Percentiles rank a stretch among this genome's conserved stretches.
Evolutionary conservation across 2,329 filamentous ascomycete species (phyloP).

Genomic region (Teratosphaeria viscida): DNA sequence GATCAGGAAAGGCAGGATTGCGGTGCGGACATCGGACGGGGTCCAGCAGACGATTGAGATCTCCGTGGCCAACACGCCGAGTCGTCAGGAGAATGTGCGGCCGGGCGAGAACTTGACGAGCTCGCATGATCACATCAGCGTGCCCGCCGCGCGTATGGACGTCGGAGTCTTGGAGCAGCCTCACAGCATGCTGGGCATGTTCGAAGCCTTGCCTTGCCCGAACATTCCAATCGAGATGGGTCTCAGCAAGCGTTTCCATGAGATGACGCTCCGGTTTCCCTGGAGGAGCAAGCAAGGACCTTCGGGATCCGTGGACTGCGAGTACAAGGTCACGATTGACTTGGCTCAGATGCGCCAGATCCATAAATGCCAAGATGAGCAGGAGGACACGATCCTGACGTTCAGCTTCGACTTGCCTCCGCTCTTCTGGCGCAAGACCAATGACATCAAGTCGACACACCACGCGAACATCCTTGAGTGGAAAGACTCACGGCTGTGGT

Average conservation of each 20-base stretch:
- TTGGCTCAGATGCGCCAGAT: constrained; percentile 35
- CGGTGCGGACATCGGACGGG: background rate
- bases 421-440: constrained; percentile 14
- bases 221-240: background rate
- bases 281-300: background rate
- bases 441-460: constrained; percentile 29
- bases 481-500: constrained; percentile 49
- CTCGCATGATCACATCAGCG: background rate
- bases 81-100: background rate
- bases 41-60: background rate
- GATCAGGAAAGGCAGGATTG: background rate
- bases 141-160: background rate
- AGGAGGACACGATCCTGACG: constrained; percentile 16
- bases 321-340: constrained; percentile 35
- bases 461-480: constrained; percentile 34
- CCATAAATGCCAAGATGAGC: constrained; percentile 15
- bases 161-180: background rate
- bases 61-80: background rate
- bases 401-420: constrained; percentile 30
- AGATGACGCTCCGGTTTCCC: background rate
- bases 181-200: background rate
- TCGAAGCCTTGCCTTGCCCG: background rate
- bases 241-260: background rate
- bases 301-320: background rate
- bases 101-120: background rate